Percentiles rank a stretch among this genome's conserved stretches.
phyloP scores from a whole-genome alignment of 2,329 filamentous ascomycete species.

The Aspergillus cejpii region DNA sequence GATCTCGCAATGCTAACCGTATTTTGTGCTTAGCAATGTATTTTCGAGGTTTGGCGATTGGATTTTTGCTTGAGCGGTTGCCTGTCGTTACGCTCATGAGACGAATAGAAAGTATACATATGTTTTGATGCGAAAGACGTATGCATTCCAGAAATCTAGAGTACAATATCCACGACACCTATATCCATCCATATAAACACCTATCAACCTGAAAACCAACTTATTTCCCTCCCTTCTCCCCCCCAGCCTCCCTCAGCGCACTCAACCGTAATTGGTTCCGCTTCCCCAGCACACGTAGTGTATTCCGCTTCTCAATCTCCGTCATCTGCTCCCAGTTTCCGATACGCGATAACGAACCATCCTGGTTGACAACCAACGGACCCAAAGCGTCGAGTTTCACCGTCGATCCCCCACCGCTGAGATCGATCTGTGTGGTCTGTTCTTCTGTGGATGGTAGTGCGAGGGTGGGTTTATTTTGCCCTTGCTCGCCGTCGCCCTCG shows the following conservation, averaged over 20 bases:
- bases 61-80: conserved; percentile 12
- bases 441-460: conserved; percentile 71
- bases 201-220: conserved; percentile 3
- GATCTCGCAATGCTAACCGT: conserved; percentile 2
- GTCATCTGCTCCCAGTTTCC: conserved; percentile 68
- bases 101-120: no score
- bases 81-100: neutral
- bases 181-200: conserved; percentile 1
- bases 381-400: conserved; percentile 63
- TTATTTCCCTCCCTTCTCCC: conserved; percentile 1
- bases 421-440: conserved; percentile 82
- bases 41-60: conserved; percentile 17
- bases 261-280: conserved; percentile 60
- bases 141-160: no score
- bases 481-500: conserved; percentile 6
- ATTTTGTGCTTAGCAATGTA: conserved; percentile 18
- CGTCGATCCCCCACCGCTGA: conserved; percentile 32
- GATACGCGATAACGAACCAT: conserved; percentile 65
- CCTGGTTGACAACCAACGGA: conserved; percentile 65
- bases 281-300: conserved; percentile 59
- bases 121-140: no score
- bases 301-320: conserved; percentile 60
- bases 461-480: conserved; percentile 46
- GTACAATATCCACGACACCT: neutral
- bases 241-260: conserved; percentile 43